Evolutionary conservation across 768 basidiomycete species (phyloP).

Genomic region (Boletus insuetus): DNA sequence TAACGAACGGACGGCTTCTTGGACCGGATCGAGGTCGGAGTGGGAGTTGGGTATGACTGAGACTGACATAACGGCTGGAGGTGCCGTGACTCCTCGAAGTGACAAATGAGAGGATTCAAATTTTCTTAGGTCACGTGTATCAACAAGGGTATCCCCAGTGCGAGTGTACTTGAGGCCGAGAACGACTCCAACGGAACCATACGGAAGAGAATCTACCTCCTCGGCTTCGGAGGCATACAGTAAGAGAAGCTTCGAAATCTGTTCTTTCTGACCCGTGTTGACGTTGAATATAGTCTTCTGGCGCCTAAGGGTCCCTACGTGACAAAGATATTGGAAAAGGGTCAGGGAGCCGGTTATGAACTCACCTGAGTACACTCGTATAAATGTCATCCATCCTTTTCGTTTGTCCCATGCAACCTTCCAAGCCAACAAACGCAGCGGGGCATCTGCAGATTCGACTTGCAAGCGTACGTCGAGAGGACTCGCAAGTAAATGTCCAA

Average conservation of each 20-base stretch:
- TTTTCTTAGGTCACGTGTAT: slow-evolving; percentile 39
- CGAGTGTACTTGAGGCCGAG: slow-evolving; percentile 81
- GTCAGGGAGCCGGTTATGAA: background rate
- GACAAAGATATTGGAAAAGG: slow-evolving; percentile 2
- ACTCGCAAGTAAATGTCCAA: slow-evolving; percentile 75
- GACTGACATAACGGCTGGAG: slow-evolving; percentile 82
- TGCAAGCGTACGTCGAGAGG: slow-evolving; percentile 63
- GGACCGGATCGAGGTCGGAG: slow-evolving; percentile 73
- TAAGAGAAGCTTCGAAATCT: slow-evolving; percentile 69
- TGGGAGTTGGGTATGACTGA: slow-evolving; percentile 80
- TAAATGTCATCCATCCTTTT: slow-evolving; percentile 91
- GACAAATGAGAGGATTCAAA: slow-evolving; percentile 36
- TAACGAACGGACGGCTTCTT: slow-evolving; percentile 68
- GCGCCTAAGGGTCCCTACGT: slow-evolving; percentile 58
- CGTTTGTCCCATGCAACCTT: slow-evolving; percentile 84
- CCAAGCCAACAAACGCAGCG: slow-evolving; percentile 74
- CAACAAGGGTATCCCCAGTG: slow-evolving; percentile 82
- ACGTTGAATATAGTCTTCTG: slow-evolving; percentile 63
- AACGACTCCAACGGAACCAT: slow-evolving; percentile 82
- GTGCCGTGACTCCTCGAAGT: slow-evolving; percentile 66
- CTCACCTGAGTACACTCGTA: slow-evolving; percentile 83
- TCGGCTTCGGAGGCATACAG: slow-evolving; percentile 74
- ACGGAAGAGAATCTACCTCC: slow-evolving; percentile 77
- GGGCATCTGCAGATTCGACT: slow-evolving; percentile 42
- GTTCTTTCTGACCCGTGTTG: slow-evolving; percentile 67